phyloP scores from a whole-genome alignment of 306 rosid genomes.

The Prunus davidiana region DNA sequence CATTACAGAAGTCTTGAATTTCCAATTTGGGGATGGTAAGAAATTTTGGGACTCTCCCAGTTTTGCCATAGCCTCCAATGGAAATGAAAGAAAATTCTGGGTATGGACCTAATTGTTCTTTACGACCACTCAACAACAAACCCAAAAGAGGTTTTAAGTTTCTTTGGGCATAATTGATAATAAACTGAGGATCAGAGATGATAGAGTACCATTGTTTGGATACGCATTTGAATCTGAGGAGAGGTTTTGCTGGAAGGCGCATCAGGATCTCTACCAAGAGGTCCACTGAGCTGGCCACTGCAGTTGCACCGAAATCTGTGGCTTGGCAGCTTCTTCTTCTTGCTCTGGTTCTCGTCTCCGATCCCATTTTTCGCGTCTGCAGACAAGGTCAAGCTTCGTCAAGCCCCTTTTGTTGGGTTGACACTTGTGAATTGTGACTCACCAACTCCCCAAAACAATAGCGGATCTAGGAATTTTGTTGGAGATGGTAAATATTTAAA shows the following conservation, averaged over 20 bases:
- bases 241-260: background rate
- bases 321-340: background rate
- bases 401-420: background rate
- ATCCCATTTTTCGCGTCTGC: background rate
- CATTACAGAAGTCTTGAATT: constrained; percentile 34
- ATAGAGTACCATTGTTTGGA: constrained; percentile 3
- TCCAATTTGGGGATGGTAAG: background rate
- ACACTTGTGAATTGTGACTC: background rate
- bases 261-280: background rate
- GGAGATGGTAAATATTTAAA: too few relatives aligned
- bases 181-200: background rate
- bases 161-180: background rate
- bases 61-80: background rate
- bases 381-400: background rate
- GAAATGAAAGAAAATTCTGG: constrained; percentile 1
- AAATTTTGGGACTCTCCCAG: background rate
- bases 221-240: background rate
- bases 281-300: background rate
- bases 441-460: background rate
- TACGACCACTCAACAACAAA: background rate
- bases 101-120: background rate
- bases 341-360: background rate
- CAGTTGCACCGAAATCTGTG: background rate
- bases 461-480: too few relatives aligned
- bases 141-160: background rate